These are phyloP conservation scores for Dendrobium nobile DNA, from an alignment of 106 monocot genomes.

Conservation along the genomic window DNA sequence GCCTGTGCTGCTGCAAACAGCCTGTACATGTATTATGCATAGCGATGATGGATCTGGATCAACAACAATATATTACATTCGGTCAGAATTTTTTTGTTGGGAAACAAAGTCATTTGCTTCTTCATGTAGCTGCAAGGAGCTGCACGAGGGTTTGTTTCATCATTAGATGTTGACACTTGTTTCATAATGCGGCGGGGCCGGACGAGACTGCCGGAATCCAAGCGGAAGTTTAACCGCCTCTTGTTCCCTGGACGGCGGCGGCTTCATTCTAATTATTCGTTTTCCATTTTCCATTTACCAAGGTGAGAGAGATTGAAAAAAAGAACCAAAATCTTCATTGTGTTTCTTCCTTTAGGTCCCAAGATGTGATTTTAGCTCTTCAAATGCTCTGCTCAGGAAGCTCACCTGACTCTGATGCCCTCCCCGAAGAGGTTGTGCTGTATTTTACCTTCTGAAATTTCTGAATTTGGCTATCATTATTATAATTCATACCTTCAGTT, in stretches of 20 bases:
- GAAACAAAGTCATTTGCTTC: not conserved
- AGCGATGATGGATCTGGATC: not conserved
- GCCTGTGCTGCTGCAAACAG: conserved; percentile 69
- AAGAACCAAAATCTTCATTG: too few species aligned
- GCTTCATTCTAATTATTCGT: conserved; percentile 9
- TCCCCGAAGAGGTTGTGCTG: not conserved
- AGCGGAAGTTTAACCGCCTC: conserved; percentile 5
- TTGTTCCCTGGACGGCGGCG: conserved; percentile 8
- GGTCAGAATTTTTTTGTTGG: not conserved
- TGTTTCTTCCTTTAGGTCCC: not conserved
- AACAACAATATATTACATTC: too few species aligned
- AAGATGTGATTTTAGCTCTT: conserved; percentile 26
- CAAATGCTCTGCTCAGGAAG: not conserved
- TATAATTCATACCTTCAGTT: conserved; percentile 13
- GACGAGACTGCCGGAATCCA: conserved; percentile 3
- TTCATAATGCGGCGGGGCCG: not conserved
- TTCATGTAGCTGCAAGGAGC: not conserved
- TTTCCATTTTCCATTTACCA: not conserved
- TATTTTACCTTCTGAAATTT: not conserved
- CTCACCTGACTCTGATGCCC: not conserved
- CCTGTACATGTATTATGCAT: conserved; percentile 62
- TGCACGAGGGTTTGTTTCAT: not conserved
- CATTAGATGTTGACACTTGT: not conserved
- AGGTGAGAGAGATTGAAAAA: too few species aligned
- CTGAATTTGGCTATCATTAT: conserved; percentile 18